Evolutionary conservation across 2,329 filamentous ascomycete genomes (phyloP).

Genomic region (Colletotrichum noveboracense): DNA sequence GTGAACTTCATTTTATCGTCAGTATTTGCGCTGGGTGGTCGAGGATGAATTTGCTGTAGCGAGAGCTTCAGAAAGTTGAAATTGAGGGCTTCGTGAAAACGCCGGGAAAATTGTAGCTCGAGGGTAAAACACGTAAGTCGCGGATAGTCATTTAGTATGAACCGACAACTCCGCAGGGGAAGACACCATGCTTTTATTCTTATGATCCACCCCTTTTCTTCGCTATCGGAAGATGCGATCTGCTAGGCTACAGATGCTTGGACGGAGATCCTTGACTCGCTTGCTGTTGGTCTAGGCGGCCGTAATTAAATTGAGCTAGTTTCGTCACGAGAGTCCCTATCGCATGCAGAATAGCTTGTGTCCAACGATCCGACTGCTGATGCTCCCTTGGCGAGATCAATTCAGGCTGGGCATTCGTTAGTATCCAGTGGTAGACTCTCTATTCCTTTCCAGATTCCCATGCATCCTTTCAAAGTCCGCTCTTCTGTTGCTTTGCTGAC

Average conservation of each 20-base stretch:
- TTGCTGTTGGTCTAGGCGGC: background rate
- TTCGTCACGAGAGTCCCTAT: background rate
- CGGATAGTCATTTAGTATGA: fast-evolving
- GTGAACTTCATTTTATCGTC: background rate
- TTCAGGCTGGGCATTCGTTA: background rate
- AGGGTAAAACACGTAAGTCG: background rate
- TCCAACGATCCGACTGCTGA: fast-evolving
- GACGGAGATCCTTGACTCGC: background rate
- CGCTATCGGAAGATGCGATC: background rate
- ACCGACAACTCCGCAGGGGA: background rate
- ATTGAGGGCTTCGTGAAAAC: background rate
- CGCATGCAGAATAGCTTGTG: background rate
- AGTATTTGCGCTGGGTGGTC: fast-evolving
- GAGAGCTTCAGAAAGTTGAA: background rate
- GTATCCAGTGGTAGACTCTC: background rate
- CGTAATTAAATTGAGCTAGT: background rate
- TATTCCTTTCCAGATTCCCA: background rate
- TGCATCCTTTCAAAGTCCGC: background rate
- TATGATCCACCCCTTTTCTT: background rate
- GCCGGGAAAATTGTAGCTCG: fast-evolving
- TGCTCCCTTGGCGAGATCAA: background rate
- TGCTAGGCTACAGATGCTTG: background rate
- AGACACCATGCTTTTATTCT: background rate
- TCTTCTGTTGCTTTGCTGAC: background rate
- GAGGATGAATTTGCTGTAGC: background rate